Base-by-base conservation (phyloP, 2,329 filamentous ascomycete species). In the Amesomyces nigricolor region DNA sequence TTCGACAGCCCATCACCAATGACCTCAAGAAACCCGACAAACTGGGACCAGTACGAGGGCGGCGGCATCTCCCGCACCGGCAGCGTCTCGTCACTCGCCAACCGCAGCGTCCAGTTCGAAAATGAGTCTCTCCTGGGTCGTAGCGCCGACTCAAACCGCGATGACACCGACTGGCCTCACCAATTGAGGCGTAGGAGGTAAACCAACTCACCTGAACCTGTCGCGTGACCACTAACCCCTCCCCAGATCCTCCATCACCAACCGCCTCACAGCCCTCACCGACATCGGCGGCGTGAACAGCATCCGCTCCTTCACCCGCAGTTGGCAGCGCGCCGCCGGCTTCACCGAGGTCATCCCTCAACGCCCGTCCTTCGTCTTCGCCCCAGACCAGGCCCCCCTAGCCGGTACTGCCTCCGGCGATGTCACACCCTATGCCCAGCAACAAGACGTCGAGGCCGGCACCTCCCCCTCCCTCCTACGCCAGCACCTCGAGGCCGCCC, bases 261-360 rank as follows among this genome's bases (percentile, higher is more conserved):
- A 80, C 59, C 77, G 78, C 35, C 70, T 88, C 37, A 72, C 79
- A 26, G 75, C 77, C 51, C 68, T 86, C 52, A 77, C 80, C 62
- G 85, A 95, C 58, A 86, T 89, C 47, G 94, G 92, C 61, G 92
- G 92, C 49, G 87, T 91, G 58, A 97, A 97, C 75, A 95, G 89
- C 71, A 88, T 97, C 65, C 87, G 94, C 66, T 95, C 91, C 66
- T 97, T 97, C 68, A 89, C 91, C 44, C 83, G 88, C 58, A 95
- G 89, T 64, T 96, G 91, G 88, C 89, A 92, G 71, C 85, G 92
- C 68, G 92, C 92, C 38, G 90, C 91, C 26, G 86, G 81, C 55
- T 97, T 97, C 71, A 81, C 84, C 61, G 91, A 96, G 70, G 89
- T 96, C 63, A 86, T 94, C 35, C 89, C 90, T 5, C 85, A 88